Percentiles rank a stretch among this genome's conserved stretches.
Evolutionary conservation across 2,329 filamentous ascomycete species (phyloP).

Genomic region (Albophoma yamanashiensis): DNA sequence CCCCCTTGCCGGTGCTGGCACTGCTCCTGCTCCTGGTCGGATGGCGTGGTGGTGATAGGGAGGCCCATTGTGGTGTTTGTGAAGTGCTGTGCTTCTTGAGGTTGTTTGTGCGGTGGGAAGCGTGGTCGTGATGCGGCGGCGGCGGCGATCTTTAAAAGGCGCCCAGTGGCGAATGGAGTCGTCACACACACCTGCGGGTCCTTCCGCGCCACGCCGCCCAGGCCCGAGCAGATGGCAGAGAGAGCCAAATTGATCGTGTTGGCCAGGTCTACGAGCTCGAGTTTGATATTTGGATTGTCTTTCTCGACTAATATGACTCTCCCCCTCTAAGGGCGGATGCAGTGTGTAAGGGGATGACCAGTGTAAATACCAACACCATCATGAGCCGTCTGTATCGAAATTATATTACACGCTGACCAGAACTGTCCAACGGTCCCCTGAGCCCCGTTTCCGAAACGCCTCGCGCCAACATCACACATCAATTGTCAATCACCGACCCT

Average conservation of each 20-base stretch:
- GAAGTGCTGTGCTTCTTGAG: background rate
- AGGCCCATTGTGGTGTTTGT: background rate
- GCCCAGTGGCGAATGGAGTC: background rate
- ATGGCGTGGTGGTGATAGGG: background rate
- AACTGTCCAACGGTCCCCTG: background rate
- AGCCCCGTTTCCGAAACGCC: background rate
- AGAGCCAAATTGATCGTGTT: background rate
- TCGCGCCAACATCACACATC: background rate
- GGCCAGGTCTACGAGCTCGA: background rate
- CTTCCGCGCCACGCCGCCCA: background rate
- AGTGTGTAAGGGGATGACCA: no score
- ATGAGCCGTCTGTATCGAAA: background rate
- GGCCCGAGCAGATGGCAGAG: background rate
- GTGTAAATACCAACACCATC: background rate
- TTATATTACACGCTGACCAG: background rate
- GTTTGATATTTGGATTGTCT: background rate
- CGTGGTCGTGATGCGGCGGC: background rate
- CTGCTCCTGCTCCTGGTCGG: background rate
- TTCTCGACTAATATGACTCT: background rate
- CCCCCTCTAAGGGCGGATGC: no score
- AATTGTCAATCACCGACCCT: no score
- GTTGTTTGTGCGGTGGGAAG: background rate
- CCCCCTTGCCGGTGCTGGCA: background rate
- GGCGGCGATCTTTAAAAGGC: background rate
- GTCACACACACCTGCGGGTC: background rate